Base-by-base conservation (phyloP, 768 basidiomycete genomes). In the Xanthoconium purpureum region DNA sequence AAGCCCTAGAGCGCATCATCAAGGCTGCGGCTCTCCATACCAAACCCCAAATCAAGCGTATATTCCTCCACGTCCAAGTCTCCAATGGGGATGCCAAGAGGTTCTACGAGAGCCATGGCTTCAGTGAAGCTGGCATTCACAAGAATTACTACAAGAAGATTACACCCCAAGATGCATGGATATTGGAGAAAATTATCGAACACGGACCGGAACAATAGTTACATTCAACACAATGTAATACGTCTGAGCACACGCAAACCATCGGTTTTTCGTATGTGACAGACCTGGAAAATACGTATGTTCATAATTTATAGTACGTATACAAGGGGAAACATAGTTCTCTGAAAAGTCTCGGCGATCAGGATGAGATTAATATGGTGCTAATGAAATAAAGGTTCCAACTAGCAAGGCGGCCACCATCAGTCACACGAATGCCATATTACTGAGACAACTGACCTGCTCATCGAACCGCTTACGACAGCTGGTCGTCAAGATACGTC, bases 141-240 rank as follows among this genome's bases (percentile, higher is more conserved):
- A 76, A 87, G 64, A 79, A 83, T 58, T 95, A 95, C 73, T 95
- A 95, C 82, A 93, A 91, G 74, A 94, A 91, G 71, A 90, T 95
- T 55, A 76, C 73, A 30, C 93, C 93, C 28, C 83, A 82, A 59
- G 88, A 88, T 65, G 93, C 93, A 20, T 95, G 93, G 93, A 77
- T 95, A 57, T 78, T 95, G 50, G 89, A 94, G 74, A 84, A 81
- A 68, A 69, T 66, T 48, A 73, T 86, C 57, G 60, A 73, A 47
- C 69, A 61, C 47, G 50, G n/a, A 43, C 50, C 59, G 53, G 65
- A 62, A 48, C 57, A 54, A 60, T 70, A 69, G 69, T 58, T 60
- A 47, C 55, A 52, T 28, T 57, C 60, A 56, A 55, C 62, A 51
- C 60, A 55, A 51, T 70, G 60, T 71, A 59, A 52, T 69, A 68